Base-by-base conservation (phyloP, 495 filamentous ascomycete genomes). In the Platismatia glauca region DNA sequence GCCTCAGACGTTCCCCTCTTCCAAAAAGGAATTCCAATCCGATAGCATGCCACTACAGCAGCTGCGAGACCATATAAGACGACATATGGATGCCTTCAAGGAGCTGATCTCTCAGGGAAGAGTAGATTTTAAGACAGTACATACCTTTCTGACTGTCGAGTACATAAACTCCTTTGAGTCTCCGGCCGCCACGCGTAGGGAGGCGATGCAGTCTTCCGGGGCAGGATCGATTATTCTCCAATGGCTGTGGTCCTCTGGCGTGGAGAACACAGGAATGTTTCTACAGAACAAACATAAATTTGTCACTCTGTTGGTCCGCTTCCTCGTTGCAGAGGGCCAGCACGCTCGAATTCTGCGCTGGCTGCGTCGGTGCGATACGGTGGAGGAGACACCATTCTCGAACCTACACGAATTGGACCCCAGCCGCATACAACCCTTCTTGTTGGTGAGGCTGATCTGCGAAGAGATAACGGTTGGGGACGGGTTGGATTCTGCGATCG, bases 181-280 rank as follows among this genome's bases (percentile, higher is more conserved):
- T 37, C 50, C 69, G 12, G 46, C 59, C 20, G n/a, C 71, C 22
- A 67, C 70, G 1, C 55, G 70, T 7, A 57, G 60, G 18, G 65
- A 74, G 13, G 69, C 66, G 35, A 73, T 81, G 67, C 68, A 68
- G 44, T 33, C 60, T 6, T 76, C 76, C 0, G 72, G 74, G 0
- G 76, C 77, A 9, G 80, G 73, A 9, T 66, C 75, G 0, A 71
- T 72, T 2, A 75, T 83, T 2, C 46, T 80, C 4, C 71, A 74
- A 37, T 85, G 81, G 81, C 73, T 85, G 29, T 76, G 77, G 16
- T 72, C 80, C 0, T 80, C 77, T 6, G 79, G 80, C 8, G 63
- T 72, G 44, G 75, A 78, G 37, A 71, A 70, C 1, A 59, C 68
- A 12, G 66, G 76, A 0, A 39, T 63, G 2, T 80, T 82, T 43